Base-by-base conservation (phyloP, 805 yeast genomes). In the Barnettozyma populi region DNA sequence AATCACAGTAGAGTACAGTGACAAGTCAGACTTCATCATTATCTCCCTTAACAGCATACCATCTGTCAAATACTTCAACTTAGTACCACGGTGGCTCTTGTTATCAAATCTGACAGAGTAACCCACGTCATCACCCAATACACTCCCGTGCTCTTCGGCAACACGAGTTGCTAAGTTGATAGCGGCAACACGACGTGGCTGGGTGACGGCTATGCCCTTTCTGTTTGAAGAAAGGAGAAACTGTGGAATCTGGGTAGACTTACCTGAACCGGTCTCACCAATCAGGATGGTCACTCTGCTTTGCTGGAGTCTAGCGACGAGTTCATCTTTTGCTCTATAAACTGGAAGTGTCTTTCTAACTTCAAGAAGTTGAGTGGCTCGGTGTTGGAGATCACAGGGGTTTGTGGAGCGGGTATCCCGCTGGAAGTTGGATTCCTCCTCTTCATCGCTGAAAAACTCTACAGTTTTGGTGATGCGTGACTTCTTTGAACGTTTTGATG, bases 181-280 rank as follows among this genome's bases (percentile, higher is more conserved):
- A 2, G 99, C 99, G 4, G 99, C 98, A 35, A 92, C 99, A 61
- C 98, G 78, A 69, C 99, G 84, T 1, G 99, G 99, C 69, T 92
- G 98, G 0, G 99, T 90, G 7, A 94, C 92, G 0, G 96, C 98
- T 19, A 92, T 82, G 23, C 76, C 72, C 50, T 79, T 80, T 18
- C 67, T 65, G 34, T 66, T 61, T 2, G 57, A 46, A 0, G 79
- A 75, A 67, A 86, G 77, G n/a, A 92, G 62, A 54, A 92, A 84
- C 62, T 92, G 98, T 0, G 99, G 98, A 41, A 92, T 82, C 69
- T 92, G 99, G 0, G 99, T 92, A 4, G 98, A 90, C 63, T 92
- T 92, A 72, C 98, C 98, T 7, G 96, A 88, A 67, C 99, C 99
- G 0, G 99, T 92, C 62, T 92, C 98, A 67, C 98, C 98, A 61